These are phyloP conservation scores for Pulveroboletus sp. DNA, from an alignment of 768 basidiomycete genomes.

Conservation along the genomic window DNA sequence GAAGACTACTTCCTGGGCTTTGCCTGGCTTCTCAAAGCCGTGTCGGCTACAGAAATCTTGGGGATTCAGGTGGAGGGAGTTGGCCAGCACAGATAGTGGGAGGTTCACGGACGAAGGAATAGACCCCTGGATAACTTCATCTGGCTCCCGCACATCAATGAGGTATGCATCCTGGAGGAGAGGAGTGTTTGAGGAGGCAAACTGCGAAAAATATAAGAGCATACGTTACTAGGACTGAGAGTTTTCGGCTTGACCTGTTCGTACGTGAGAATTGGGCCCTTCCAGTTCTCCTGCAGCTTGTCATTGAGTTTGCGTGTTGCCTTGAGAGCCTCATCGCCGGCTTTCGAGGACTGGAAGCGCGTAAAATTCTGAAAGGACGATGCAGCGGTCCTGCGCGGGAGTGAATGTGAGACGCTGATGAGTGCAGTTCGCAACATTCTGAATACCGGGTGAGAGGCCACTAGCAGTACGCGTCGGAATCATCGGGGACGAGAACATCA, in stretches of 20 bases:
- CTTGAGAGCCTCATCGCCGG: slow-evolving; percentile 20
- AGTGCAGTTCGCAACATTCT: slow-evolving; percentile 26
- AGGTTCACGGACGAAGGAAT: slow-evolving; percentile 92
- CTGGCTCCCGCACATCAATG: slow-evolving; percentile 91
- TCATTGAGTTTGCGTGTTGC: slow-evolving; percentile 34
- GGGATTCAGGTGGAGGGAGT: slow-evolving; percentile 56
- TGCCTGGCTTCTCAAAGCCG: slow-evolving; percentile 73
- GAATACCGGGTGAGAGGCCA: not conserved
- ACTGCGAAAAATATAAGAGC: not conserved
- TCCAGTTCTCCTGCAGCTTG: slow-evolving; percentile 69
- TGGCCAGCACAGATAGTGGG: slow-evolving; percentile 75
- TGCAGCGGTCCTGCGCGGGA: slow-evolving; percentile 1
- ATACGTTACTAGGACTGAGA: slow-evolving; percentile 66
- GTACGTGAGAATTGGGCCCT: slow-evolving; percentile 67
- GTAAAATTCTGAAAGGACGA: slow-evolving; percentile 16
- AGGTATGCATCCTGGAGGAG: slow-evolving; percentile 59
- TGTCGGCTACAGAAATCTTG: slow-evolving; percentile 58
- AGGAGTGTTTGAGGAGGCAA: slow-evolving; percentile 8
- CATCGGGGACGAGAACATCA: slow-evolving; percentile 6
- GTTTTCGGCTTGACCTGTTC: slow-evolving; percentile 81
- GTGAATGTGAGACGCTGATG: slow-evolving; percentile 11
- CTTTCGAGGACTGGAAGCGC: slow-evolving; percentile 36
- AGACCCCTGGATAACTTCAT: slow-evolving; percentile 87
- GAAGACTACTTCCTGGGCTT: slow-evolving; percentile 75
- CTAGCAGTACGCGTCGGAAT: not conserved